phyloP scores from a whole-genome alignment of 2,329 filamentous ascomycete genomes.

The Allantophomopsis lycopodina region DNA sequence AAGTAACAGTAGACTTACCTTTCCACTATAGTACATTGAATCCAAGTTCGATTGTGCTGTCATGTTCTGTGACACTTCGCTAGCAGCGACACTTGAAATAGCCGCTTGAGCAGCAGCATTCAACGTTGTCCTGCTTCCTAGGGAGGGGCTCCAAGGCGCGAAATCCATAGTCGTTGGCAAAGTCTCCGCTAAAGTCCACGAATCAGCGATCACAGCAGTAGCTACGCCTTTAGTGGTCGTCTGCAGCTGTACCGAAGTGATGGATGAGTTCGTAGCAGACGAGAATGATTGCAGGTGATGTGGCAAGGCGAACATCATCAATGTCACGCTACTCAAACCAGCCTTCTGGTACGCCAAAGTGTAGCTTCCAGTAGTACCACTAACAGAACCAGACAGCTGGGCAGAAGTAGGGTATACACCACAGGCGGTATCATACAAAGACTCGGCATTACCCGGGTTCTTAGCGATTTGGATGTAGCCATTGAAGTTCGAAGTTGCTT shows the following conservation, averaged over 20 bases:
- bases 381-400: conserved; percentile 47
- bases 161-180: conserved; percentile 67
- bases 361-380: conserved; percentile 53
- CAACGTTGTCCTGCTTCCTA: conserved; percentile 30
- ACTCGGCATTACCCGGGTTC: conserved; percentile 49
- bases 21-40: conserved; percentile 91
- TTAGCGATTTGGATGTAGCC: conserved; percentile 79
- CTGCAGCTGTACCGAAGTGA: conserved; percentile 45
- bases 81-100: conserved; percentile 49
- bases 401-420: conserved; percentile 61
- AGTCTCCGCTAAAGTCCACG: conserved; percentile 66
- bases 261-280: conserved; percentile 29
- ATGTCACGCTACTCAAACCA: conserved; percentile 41
- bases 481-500: conserved; percentile 53
- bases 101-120: conserved; percentile 37
- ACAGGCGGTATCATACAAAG: conserved; percentile 58
- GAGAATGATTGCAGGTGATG: conserved; percentile 76
- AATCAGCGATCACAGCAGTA: conserved; percentile 55
- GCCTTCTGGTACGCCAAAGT: conserved; percentile 58
- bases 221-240: conserved; percentile 79
- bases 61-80: conserved; percentile 68
- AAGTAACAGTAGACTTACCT: conserved; percentile 30
- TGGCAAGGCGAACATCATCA: conserved; percentile 80
- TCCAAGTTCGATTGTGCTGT: conserved; percentile 57
- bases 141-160: conserved; percentile 56